Conservation (phyloP, 2,329 filamentous ascomycete genomes). For the Penicillium sp. region DNA sequence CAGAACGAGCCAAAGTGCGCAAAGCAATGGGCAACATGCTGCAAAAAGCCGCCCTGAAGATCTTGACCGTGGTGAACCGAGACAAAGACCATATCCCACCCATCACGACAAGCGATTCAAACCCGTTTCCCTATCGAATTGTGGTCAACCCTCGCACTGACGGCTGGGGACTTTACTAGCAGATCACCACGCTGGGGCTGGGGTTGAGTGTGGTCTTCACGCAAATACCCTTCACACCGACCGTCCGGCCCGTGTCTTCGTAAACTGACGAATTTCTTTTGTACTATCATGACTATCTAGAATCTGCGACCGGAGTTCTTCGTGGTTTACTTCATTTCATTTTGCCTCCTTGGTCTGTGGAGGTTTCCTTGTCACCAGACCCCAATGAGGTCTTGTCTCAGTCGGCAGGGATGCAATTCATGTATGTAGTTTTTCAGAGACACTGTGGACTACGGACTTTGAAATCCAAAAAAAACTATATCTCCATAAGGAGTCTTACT, state of each 20-base stretch:
- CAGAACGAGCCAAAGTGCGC: slow-evolving; percentile 81
- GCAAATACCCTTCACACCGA: too few relatives aligned
- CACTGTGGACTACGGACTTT: too few relatives aligned
- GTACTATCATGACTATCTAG: not conserved
- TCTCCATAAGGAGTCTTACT: too few relatives aligned
- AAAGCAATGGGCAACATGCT: slow-evolving; percentile 87
- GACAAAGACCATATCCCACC: slow-evolving; percentile 96
- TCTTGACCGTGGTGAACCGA: slow-evolving; percentile 76
- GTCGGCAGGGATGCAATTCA: too few relatives aligned
- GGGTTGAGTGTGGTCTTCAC: too few relatives aligned
- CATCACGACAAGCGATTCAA: slow-evolving; percentile 84
- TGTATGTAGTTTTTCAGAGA: too few relatives aligned
- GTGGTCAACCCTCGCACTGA: slow-evolving; percentile 76
- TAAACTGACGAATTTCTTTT: slow-evolving; percentile 1
- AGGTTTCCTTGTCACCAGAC: not conserved
- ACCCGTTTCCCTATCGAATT: slow-evolving; percentile 94
- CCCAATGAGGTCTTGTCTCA: too few relatives aligned
- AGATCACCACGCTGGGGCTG: too few relatives aligned
- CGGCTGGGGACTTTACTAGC: slow-evolving; percentile 54
- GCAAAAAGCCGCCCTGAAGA: slow-evolving; percentile 80
- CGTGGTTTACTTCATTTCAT: not conserved
- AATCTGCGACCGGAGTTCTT: not conserved
- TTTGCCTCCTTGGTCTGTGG: not conserved
- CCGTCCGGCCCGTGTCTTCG: too few relatives aligned
- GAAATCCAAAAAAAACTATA: too few relatives aligned